Evolutionary conservation across 164 flowering plant species (phyloP).

Genomic region (Chimonanthus salicifolius): DNA sequence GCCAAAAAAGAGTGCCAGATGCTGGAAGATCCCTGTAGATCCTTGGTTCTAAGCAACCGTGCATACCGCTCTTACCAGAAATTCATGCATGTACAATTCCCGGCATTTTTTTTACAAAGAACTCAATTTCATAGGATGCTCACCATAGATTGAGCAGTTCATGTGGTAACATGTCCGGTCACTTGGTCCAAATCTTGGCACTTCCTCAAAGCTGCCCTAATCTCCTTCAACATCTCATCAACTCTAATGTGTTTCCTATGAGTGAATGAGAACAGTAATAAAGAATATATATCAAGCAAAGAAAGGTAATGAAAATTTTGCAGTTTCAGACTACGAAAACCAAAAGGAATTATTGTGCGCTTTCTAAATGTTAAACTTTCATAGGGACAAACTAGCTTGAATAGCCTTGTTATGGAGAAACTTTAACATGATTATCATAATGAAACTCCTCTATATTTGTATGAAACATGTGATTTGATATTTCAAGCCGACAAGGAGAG

Average conservation of each 20-base stretch:
- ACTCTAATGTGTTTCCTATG: slow-evolving; percentile 67
- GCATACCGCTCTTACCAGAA: not conserved
- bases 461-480: not conserved
- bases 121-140: not conserved
- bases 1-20: not conserved
- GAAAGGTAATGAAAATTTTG: too few relatives aligned
- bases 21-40: not conserved
- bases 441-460: too few relatives aligned
- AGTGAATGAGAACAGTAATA: not conserved
- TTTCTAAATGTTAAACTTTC: too few relatives aligned
- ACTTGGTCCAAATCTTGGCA: slow-evolving; percentile 28
- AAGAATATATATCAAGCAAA: too few relatives aligned
- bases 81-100: not conserved
- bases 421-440: not conserved
- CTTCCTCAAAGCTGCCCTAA: slow-evolving; percentile 66
- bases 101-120: not conserved
- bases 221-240: slow-evolving; percentile 71
- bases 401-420: not conserved
- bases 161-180: slow-evolving; percentile 7
- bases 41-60: not conserved
- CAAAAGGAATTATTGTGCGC: too few relatives aligned
- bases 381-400: too few relatives aligned
- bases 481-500: not conserved
- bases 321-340: too few relatives aligned
- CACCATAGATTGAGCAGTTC: not conserved